Base-by-base conservation (phyloP, 2,329 filamentous ascomycete genomes). In the Aspergillus pseudoterreus region DNA sequence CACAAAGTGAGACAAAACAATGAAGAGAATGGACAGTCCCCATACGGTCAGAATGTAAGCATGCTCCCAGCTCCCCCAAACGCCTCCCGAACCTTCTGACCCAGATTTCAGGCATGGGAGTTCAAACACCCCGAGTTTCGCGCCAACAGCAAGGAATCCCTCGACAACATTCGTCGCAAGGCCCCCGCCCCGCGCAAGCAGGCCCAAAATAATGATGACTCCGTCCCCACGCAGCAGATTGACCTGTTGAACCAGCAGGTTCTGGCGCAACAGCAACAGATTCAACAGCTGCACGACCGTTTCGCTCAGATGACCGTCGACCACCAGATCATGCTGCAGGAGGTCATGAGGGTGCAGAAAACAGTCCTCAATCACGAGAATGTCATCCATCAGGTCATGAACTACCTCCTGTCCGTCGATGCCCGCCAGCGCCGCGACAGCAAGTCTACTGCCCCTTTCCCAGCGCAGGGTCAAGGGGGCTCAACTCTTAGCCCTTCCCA, bases 81-180 rank as follows among this genome's bases (percentile, higher is more conserved):
- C 35, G 14, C 35, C 35, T 4, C 35, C 15, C 3, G 17, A 27
- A 36, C 35, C 47, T 51, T 50, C 54, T 61, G 47, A 62, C 41
- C n/a, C 17, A 27, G 24, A 36, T 48, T 43, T 30, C 64, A 94
- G 88, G 84, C 87, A 11, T 95, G 90, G 90, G 94, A 99, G 68
- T 99, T 99, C 70, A 95, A 94, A 69, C 94, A 99, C 66, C 92
- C 92, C 11, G 91, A 96, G 64, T 99, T 99, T 75, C 88, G 91
- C 63, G 87, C 88, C 58, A 92, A 96, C 72, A 95, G 92, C 73
- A 96, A 96, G 71, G 91, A 96, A 67, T 94, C 91, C 43, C 79
- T 99, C 44, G 94, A 99, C 66, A 97, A 96, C 61, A 99, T 99
- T 65, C 85, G 91, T 63, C 82, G 94, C 61, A 99, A 99, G 75